Evolutionary conservation across 495 filamentous ascomycete genomes (phyloP).

Genomic region (Aspergillus sparsus): DNA sequence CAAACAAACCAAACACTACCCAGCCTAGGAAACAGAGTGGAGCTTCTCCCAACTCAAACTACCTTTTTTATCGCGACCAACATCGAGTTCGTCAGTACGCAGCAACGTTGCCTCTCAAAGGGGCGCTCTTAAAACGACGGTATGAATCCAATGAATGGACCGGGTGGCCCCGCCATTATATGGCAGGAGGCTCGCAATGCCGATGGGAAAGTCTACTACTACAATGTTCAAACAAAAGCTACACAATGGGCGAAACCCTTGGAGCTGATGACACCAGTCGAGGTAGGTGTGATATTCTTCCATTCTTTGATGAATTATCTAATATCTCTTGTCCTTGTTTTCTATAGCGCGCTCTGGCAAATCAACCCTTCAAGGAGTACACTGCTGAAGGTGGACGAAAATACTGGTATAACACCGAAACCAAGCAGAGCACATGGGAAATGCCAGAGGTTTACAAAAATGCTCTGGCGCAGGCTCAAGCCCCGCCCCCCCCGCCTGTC

Average conservation of each 20-base stretch:
- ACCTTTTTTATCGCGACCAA: constrained; percentile 25
- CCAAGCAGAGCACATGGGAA: constrained; percentile 90
- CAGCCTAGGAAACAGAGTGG: constrained; percentile 18
- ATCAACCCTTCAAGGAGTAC: constrained; percentile 92
- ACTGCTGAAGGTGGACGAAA: constrained; percentile 81
- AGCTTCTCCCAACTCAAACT: constrained; percentile 27
- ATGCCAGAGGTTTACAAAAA: constrained; percentile 84
- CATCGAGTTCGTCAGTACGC: constrained; percentile 8
- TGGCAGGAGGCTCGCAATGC: constrained; percentile 85
- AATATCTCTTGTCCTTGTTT: constrained; percentile 9
- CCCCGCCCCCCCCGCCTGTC: constrained; percentile 47
- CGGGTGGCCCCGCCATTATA: constrained; percentile 52
- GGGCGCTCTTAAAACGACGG: constrained; percentile 16
- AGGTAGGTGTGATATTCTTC: constrained; percentile 58
- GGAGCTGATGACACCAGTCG: constrained; percentile 82
- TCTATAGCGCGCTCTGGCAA: constrained; percentile 71
- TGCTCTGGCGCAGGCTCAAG: constrained; percentile 60
- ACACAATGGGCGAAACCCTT: constrained; percentile 94
- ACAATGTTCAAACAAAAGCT: constrained; percentile 79
- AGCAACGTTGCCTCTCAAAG: neutral
- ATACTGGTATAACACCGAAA: constrained; percentile 93
- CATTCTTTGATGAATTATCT: constrained; percentile 6
- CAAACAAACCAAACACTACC: constrained; percentile 40
- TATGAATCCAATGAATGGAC: constrained; percentile 68
- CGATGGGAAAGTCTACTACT: constrained; percentile 92